Percentiles rank a stretch among this genome's conserved stretches.
These are phyloP conservation scores for Tympanopsis confertula DNA, from an alignment of 2,329 filamentous ascomycete genomes.

Conservation along the genomic window DNA sequence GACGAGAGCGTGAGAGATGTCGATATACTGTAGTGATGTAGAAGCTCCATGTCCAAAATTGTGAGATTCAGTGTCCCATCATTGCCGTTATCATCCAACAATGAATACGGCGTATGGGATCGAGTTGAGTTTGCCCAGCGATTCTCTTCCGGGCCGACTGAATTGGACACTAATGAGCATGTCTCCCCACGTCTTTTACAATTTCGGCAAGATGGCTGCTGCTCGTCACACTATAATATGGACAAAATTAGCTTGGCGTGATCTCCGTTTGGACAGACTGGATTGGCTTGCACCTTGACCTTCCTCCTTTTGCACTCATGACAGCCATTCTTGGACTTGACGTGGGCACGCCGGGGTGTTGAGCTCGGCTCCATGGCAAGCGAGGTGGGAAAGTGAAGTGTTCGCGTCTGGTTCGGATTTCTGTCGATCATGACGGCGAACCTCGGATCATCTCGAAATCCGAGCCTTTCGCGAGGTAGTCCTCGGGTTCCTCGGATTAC, in stretches of 20 bases:
- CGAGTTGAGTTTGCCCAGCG: neutral
- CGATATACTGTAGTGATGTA: constrained; percentile 37
- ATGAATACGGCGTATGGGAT: constrained; percentile 1
- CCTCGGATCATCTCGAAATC: no score
- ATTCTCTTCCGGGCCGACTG: constrained; percentile 1
- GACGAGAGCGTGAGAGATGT: constrained; percentile 33
- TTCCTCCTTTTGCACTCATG: constrained; percentile 24
- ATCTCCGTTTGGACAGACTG: neutral
- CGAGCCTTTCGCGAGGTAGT: no score
- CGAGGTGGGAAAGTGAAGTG: no score
- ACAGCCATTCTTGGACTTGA: constrained; percentile 25
- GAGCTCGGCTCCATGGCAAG: no score
- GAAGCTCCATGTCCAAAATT: constrained; percentile 33
- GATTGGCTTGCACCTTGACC: constrained; percentile 24
- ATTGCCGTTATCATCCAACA: neutral
- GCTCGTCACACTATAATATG: constrained; percentile 22
- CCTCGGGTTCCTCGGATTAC: no score
- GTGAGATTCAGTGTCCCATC: constrained; percentile 12
- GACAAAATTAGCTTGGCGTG: neutral
- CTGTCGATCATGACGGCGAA: no score
- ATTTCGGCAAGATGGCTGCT: constrained; percentile 23
- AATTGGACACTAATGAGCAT: constrained; percentile 18
- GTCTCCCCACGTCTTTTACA: constrained; percentile 25
- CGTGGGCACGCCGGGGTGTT: constrained; percentile 2
- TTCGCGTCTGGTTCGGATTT: no score